Conservation (phyloP, 306 rosid genomes). For the Argentina anserina region DNA sequence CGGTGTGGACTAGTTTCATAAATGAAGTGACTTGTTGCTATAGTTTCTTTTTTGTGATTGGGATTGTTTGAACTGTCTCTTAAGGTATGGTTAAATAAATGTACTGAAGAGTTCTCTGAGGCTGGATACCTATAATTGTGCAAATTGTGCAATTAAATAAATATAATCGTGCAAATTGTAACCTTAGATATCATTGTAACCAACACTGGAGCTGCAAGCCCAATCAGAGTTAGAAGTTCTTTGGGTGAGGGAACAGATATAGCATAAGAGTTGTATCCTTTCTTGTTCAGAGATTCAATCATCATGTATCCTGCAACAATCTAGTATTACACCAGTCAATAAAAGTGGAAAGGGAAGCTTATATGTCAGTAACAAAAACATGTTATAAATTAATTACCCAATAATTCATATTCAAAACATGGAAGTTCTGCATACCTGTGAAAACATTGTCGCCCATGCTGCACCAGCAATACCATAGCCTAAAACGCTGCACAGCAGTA, state of each 20-base stretch:
- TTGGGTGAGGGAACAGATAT: constrained; percentile 61
- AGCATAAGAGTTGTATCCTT: constrained; percentile 68
- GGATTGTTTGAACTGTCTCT: background rate
- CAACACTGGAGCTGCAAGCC: constrained; percentile 79
- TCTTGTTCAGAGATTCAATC: constrained; percentile 63
- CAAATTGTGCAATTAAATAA: constrained; percentile 20
- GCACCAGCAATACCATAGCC: constrained; percentile 77
- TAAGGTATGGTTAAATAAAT: background rate
- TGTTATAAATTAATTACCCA: background rate
- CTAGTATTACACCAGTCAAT: constrained; percentile 34
- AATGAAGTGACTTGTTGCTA: background rate
- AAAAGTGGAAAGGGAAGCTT: constrained; percentile 14
- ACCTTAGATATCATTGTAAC: constrained; percentile 84
- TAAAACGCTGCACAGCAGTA: constrained; percentile 51
- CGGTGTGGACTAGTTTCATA: background rate
- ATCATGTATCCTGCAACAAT: constrained; percentile 86
- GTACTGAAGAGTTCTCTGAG: background rate
- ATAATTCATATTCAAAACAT: background rate
- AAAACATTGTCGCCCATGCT: constrained; percentile 81
- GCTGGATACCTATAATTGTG: constrained; percentile 10
- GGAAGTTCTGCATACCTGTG: constrained; percentile 47
- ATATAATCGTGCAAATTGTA: constrained; percentile 20
- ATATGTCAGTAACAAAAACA: constrained; percentile 1
- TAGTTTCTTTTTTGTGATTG: too few relatives aligned
- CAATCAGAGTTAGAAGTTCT: constrained; percentile 52